Percentiles rank a stretch among this genome's conserved stretches.
phyloP scores from a whole-genome alignment of 192 early-diverging fungal species.

The Phlyctochytrium planicorne region DNA sequence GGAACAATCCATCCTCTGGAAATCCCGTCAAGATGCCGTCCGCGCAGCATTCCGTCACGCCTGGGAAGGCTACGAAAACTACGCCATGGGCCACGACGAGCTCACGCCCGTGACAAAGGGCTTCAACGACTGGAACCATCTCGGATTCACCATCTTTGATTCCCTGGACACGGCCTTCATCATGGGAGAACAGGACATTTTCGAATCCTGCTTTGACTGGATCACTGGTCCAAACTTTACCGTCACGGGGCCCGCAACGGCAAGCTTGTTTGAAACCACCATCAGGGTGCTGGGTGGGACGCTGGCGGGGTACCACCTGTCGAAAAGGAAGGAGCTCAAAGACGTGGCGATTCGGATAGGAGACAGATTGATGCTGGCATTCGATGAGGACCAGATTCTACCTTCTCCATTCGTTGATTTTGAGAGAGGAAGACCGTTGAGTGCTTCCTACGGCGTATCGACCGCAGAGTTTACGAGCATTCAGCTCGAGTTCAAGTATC shows the following conservation, averaged over 20 bases:
- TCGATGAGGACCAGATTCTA: too few species aligned
- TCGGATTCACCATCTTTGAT: constrained; percentile 84
- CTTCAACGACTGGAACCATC: constrained; percentile 71
- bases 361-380: too few species aligned
- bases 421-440: constrained; percentile 67
- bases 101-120: too few species aligned
- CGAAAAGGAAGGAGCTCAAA: too few species aligned
- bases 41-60: constrained; percentile 69
- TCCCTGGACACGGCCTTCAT: constrained; percentile 81
- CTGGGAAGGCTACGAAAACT: constrained; percentile 70
- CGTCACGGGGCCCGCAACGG: constrained; percentile 65
- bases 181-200: constrained; percentile 74
- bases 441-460: constrained; percentile 59
- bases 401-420: constrained; percentile 80
- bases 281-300: too few species aligned
- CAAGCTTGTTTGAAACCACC: constrained; percentile 80
- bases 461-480: constrained; percentile 81
- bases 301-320: too few species aligned
- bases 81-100: constrained; percentile 81
- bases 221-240: too few species aligned
- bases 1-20: too few species aligned
- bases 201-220: constrained; percentile 63
- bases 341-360: too few species aligned
- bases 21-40: constrained; percentile 39
- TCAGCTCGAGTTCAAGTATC: constrained; percentile 85